These are phyloP conservation scores for Volvox africanus DNA, from an alignment of 139 green algal genomes.

Conservation along the genomic window DNA sequence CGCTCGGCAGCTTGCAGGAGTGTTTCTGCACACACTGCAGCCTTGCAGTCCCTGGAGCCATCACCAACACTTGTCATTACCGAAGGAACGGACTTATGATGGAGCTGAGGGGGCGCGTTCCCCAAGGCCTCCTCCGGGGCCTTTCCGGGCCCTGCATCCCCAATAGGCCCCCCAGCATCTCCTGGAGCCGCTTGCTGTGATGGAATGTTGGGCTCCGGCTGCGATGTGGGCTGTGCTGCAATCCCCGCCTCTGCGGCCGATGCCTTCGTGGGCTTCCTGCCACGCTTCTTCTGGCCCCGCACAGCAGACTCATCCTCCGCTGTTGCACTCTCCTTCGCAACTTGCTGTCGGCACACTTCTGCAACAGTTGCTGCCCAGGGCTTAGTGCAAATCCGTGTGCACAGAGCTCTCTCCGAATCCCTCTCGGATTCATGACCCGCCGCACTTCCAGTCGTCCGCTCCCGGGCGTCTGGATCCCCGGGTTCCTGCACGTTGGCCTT, in stretches of 20 bases:
- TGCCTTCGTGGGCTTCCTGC: not conserved
- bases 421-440: not conserved
- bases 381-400: too few species aligned
- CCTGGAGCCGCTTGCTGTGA: not conserved
- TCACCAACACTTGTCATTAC: too few species aligned
- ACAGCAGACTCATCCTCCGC: not conserved
- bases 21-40: not conserved
- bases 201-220: not conserved
- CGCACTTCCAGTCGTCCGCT: not conserved
- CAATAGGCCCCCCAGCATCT: not conserved
- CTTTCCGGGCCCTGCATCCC: not conserved
- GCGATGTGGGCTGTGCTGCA: not conserved
- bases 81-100: too few species aligned
- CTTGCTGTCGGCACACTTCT: too few species aligned
- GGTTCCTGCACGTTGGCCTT: not conserved
- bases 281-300: not conserved
- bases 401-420: too few species aligned
- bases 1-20: not conserved
- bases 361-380: not conserved
- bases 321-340: not conserved
- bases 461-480: not conserved
- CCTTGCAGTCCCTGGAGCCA: not conserved
- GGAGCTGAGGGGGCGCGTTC: too few species aligned
- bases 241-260: not conserved
- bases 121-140: too few species aligned